A percentile compares a stretch with the other conserved stretches of the same genome.
phyloP scores from a whole-genome alignment of 371 early-diverging fungal species.

The Nematocida sp. region DNA sequence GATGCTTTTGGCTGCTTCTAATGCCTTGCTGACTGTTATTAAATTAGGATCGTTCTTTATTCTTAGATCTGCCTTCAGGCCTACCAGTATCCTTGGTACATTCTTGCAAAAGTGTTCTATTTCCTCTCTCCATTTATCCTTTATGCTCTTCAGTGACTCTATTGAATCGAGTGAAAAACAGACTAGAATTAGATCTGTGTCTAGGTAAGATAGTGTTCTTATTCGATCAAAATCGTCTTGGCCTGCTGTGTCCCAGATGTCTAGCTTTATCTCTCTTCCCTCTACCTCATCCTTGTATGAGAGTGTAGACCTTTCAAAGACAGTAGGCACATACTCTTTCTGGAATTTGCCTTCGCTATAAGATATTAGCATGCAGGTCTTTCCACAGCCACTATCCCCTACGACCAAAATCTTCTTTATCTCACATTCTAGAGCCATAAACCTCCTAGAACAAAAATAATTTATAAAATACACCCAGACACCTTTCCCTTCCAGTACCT shows the following conservation, averaged over 20 bases:
- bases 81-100: conserved; percentile 85
- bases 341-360: conserved; percentile 93
- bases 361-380: conserved; percentile 79
- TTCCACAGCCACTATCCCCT: conserved; percentile 69
- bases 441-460: no score
- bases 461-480: no score
- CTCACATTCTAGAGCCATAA: not conserved
- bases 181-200: conserved; percentile 77
- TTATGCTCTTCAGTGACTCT: conserved; percentile 73
- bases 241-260: conserved; percentile 82
- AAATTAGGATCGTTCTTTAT: conserved; percentile 40
- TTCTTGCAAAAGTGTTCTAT: conserved; percentile 70
- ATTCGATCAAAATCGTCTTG: conserved; percentile 75
- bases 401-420: conserved; percentile 57
- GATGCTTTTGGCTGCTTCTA: conserved; percentile 71
- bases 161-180: conserved; percentile 74
- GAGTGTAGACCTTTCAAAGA: conserved; percentile 58
- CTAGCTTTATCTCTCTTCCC: conserved; percentile 60
- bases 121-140: conserved; percentile 80
- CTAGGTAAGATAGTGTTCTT: conserved; percentile 74
- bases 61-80: conserved; percentile 92
- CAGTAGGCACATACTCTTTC: conserved; percentile 72
- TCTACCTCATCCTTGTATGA: conserved; percentile 14
- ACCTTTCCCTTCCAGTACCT: no score
- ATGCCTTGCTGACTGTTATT: conserved; percentile 49